Conservation (phyloP, 2,329 filamentous ascomycete species). For the Botryotinia calthae region DNA sequence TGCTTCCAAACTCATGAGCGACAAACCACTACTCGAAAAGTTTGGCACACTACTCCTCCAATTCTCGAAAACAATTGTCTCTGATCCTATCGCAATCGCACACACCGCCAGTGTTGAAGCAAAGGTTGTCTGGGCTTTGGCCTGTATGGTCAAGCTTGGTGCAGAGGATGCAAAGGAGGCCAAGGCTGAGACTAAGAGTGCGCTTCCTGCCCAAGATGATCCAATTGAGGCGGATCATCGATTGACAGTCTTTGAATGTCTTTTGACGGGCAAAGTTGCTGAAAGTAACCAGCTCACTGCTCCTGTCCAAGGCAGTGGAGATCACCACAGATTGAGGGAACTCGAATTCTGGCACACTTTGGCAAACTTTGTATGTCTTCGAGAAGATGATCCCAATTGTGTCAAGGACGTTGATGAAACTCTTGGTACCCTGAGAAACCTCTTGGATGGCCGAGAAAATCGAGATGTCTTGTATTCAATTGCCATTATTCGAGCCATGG, state of each 20-base stretch:
- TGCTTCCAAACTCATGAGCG: constrained; percentile 45
- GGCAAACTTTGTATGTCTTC: constrained; percentile 66
- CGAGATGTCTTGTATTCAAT: constrained; percentile 89
- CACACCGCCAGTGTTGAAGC: constrained; percentile 56
- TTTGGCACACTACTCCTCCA: constrained; percentile 63
- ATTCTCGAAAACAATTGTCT: constrained; percentile 47
- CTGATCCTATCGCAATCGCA: constrained; percentile 52
- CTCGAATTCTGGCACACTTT: constrained; percentile 81
- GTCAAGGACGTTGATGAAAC: constrained; percentile 62
- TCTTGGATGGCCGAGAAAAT: constrained; percentile 79
- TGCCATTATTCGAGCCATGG: constrained; percentile 73
- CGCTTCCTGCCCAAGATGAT: constrained; percentile 55
- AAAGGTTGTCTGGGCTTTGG: constrained; percentile 59
- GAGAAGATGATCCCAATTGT: constrained; percentile 57
- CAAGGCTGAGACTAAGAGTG: constrained; percentile 38
- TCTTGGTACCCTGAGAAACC: constrained; percentile 61
- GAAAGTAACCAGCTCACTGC: constrained; percentile 55
- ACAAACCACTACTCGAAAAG: constrained; percentile 61
- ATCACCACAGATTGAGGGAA: constrained; percentile 58
- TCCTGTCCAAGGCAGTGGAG: constrained; percentile 48
- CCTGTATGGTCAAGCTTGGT: constrained; percentile 43
- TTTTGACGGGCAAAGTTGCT: constrained; percentile 71
- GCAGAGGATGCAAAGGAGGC: constrained; percentile 36
- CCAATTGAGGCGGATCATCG: constrained; percentile 64
- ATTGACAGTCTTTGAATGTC: constrained; percentile 70